A percentile compares a stretch with the other conserved stretches of the same genome.
Evolutionary conservation across 176 grass and related monocot genomes (phyloP).

Genomic region (Oryza australiensis): DNA sequence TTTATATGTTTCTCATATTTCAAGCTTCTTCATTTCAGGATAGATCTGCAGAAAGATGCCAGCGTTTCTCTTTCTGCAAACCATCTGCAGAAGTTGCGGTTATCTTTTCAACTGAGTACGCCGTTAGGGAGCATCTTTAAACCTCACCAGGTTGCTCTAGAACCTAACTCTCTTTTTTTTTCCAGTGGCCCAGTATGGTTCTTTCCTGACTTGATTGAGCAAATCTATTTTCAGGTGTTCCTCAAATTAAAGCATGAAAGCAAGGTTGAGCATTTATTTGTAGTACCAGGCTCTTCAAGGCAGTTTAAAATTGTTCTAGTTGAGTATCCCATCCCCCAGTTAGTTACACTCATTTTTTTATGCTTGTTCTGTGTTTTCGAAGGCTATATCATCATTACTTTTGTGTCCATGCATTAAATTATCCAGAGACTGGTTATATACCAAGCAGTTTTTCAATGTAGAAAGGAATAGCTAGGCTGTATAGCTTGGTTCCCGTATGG

Average conservation of each 20-base stretch:
- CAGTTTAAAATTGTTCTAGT: constrained; percentile 93
- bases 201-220: constrained; percentile 31
- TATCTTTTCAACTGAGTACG: constrained; percentile 82
- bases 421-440: constrained; percentile 10
- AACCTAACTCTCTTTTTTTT: not conserved
- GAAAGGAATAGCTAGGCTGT: not conserved
- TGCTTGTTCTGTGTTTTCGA: not conserved
- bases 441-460: not conserved
- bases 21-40: constrained; percentile 48
- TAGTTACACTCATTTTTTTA: constrained; percentile 9
- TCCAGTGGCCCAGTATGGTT: not conserved
- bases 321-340: constrained; percentile 26
- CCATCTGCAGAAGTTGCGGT: constrained; percentile 79
- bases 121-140: constrained; percentile 78
- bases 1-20: constrained; percentile 31
- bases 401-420: not conserved
- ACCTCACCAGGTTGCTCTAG: constrained; percentile 75
- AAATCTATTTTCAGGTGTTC: constrained; percentile 64
- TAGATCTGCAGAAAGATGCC: constrained; percentile 76
- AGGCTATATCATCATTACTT: not conserved
- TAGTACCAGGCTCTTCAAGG: constrained; percentile 60
- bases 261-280: constrained; percentile 92
- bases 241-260: constrained; percentile 93
- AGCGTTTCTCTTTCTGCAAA: constrained; percentile 70
- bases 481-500: constrained; percentile 15